Evolutionary conservation across 305 asterid species (phyloP).

Genomic region (Coffea humblotiana): DNA sequence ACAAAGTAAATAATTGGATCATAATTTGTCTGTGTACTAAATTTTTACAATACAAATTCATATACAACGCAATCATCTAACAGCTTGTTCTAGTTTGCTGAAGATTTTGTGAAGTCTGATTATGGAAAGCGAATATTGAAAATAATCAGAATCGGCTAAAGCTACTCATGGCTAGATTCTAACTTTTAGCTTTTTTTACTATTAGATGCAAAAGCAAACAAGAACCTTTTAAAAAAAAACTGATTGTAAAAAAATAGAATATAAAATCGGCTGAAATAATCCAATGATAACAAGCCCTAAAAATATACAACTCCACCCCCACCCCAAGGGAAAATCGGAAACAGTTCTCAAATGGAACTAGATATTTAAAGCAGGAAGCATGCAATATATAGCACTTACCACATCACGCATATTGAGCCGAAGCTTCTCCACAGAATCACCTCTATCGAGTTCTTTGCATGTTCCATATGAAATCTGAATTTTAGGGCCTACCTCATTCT

Average conservation of each 20-base stretch:
- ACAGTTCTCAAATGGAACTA: neutral
- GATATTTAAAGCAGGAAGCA: conserved; percentile 7
- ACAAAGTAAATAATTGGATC: neutral
- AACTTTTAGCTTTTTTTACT: no score
- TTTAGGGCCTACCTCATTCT: conserved; percentile 97
- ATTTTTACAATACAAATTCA: neutral
- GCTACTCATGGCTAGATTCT: no score
- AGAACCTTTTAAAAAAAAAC: no score
- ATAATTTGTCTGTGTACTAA: no score
- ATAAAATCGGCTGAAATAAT: no score
- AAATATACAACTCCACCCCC: neutral
- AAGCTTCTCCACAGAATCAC: conserved; percentile 75
- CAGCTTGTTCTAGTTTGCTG: no score
- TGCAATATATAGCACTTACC: conserved; percentile 42
- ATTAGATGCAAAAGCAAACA: no score
- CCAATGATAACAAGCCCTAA: no score
- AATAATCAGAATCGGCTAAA: no score
- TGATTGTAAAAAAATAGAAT: no score
- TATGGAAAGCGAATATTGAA: no score
- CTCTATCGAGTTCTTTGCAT: conserved; percentile 58
- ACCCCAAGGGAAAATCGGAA: neutral
- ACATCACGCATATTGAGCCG: conserved; percentile 86
- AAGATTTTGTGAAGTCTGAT: no score
- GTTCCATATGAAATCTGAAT: conserved; percentile 78
- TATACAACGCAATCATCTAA: neutral